Evolutionary conservation across 2,329 filamentous ascomycete species (phyloP), one percentile per base, ranked within the genome.

Genomic region (Neophaeococcomyces mojaviensis): DNA sequence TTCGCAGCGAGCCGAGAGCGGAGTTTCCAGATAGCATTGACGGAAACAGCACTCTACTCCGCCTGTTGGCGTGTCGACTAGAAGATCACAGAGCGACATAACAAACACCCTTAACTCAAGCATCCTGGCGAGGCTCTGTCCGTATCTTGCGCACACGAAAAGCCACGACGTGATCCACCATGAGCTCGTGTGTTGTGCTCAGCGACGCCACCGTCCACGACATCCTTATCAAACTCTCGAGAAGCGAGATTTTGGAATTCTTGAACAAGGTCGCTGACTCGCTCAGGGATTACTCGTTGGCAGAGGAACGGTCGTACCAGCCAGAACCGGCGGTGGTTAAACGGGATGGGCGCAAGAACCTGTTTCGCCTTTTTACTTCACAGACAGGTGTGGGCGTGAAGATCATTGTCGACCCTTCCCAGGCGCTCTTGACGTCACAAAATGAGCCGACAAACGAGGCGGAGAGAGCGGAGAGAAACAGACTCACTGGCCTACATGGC

Each of bases 171-270:
- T n/a, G n/a, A 28, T 10, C 24, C 24, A 28, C 24, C 24, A 28
- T 28, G 24, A 28, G 5, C 10, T 5, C 24, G 10, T 44, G 32
- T 22, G 18, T 40, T 15, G 44, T 46, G 3, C 44, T 46, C 37
- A 35, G 18, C 12, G 44, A 46, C 20, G 19, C 19, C 24, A 26
- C 37, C 8, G 44, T 46, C 16, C 44, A 46, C 7, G 24, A 46
- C 12, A n/a, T 46, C 5, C 44, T 46, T 16, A 46, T 46, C 16
- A 34, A 31, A 10, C 44, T 46, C 36, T 7, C 36, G 2, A 46
- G 34, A 24, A 26, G 33, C 10, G 44, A 46, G 13, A 41, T 46
- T 8, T 3, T 40, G 1, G 16, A 15, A 7, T 46, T 46, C 30
- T 16, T 39, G 13, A 19, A 40, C 15, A 19, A 24, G 19, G 24